phyloP scores from a whole-genome alignment of 2,329 filamentous ascomycete genomes.

The Knufia fluminis region DNA sequence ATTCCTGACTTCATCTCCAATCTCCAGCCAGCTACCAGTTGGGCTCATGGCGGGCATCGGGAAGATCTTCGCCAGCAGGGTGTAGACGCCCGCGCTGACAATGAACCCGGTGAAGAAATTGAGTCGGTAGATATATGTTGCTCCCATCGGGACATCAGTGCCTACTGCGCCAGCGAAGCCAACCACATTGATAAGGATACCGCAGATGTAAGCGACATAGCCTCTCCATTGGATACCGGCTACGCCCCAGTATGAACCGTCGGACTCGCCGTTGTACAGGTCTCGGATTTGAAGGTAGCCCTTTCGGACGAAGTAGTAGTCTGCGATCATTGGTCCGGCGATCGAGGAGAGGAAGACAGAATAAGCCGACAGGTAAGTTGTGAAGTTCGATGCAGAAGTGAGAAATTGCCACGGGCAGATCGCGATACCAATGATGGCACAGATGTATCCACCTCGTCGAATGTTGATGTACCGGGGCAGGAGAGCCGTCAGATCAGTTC shows the following conservation, averaged over 20 bases:
- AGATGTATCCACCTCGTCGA: slow-evolving; percentile 43
- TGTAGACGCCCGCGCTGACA: slow-evolving; percentile 60
- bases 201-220: slow-evolving; percentile 64
- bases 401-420: slow-evolving; percentile 47
- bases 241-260: slow-evolving; percentile 63
- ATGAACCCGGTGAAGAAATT: slow-evolving; percentile 86
- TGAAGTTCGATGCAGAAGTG: slow-evolving; percentile 38
- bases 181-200: slow-evolving; percentile 83
- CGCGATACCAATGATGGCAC: slow-evolving; percentile 34
- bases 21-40: slow-evolving; percentile 5
- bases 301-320: slow-evolving; percentile 78
- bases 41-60: slow-evolving; percentile 65
- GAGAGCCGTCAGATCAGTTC: slow-evolving; percentile 47
- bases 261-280: slow-evolving; percentile 59
- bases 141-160: slow-evolving; percentile 59
- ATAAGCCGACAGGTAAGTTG: slow-evolving; percentile 83
- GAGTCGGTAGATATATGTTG: slow-evolving; percentile 77
- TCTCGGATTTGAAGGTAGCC: slow-evolving; percentile 72
- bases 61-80: slow-evolving; percentile 55
- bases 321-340: slow-evolving; percentile 77
- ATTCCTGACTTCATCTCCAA: slow-evolving; percentile 8
- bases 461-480: slow-evolving; percentile 49
- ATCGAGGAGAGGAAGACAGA: slow-evolving; percentile 91
- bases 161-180: slow-evolving; percentile 81
- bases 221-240: slow-evolving; percentile 73